Evolutionary conservation across 1,284 basidiomycete species (phyloP), one percentile per base, ranked within the genome.

Genomic region (Ceratobasidium sp.): DNA sequence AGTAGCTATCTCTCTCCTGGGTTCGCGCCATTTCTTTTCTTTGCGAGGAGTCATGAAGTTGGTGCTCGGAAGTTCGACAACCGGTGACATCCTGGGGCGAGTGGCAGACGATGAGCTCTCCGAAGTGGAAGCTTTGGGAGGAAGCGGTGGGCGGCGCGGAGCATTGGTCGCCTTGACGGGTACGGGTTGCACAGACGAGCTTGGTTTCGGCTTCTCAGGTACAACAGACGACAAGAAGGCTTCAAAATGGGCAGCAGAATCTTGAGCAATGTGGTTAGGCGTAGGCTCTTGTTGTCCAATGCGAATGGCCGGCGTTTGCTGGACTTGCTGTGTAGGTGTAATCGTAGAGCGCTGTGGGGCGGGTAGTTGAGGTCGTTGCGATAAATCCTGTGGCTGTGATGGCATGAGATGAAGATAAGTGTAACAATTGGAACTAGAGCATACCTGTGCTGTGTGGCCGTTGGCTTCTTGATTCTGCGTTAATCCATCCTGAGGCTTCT

Each of bases 221-320:
- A 58, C 61, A 12, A 34, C 55, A 12, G 65, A 45, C 16, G 61
- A 64, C n/a, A 75, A 65, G 46, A 74, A 74, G 32, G 69, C 71
- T 14, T 75, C 67, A 61, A 75, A 75, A 43, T 74, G 74, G 53
- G 57, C 71, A 9, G 65, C 23, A 39, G 75, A 75, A 53, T 74
- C 58, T 36, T 62, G 61, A 4, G 53, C 34, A 21, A 32, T 45
- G 34, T 72, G 72, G 34, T 72, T 59, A 23, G 21, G 71, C 10
- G 39, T 32, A 41, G 72, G n/a, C 69, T 53, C 21, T 28, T 43
- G 36, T 6, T n/a, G n/a, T n/a, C n/a, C n/a, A 14, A 41, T 43
- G n/a, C 55, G 67, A 26, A 60, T 26, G 18, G 36, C 12, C 34
- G 21, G 28, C 45, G 48, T 46, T n/a, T 58, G 69, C 14, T 61